Percentiles rank a stretch among this genome's conserved stretches.
Conservation (phyloP, 768 basidiomycete species). For the Boletus rufocinnamomeus region DNA sequence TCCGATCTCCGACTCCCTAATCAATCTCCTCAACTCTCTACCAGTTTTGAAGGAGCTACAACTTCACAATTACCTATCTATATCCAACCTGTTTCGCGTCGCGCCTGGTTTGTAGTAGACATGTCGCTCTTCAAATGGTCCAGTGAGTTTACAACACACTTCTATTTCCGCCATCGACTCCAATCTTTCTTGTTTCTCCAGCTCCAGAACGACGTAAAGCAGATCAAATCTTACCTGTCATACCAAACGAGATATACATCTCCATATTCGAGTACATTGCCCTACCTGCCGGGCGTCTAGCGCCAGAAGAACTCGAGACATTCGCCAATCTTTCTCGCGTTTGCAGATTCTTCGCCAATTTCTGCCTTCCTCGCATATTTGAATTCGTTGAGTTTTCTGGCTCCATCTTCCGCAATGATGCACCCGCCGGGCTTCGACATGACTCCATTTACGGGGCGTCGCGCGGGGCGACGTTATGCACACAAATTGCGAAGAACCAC, state of each 20-base stretch:
- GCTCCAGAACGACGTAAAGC: conserved; percentile 29
- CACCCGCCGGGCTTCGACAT: background rate
- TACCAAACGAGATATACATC: conserved; percentile 49
- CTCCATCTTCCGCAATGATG: conserved; percentile 18
- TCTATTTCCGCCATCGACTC: background rate
- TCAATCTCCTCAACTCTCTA: too few relatives aligned
- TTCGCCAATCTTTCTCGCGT: conserved; percentile 38
- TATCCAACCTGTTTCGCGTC: background rate
- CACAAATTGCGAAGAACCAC: background rate
- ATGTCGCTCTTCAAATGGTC: conserved; percentile 15
- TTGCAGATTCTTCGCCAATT: conserved; percentile 45
- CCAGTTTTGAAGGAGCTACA: too few relatives aligned
- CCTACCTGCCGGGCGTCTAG: conserved; percentile 8
- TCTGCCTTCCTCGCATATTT: conserved; percentile 44
- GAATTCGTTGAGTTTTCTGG: conserved; percentile 30
- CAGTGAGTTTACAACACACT: background rate
- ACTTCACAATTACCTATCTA: too few relatives aligned
- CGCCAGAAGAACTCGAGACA: conserved; percentile 7
- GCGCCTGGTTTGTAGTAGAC: background rate
- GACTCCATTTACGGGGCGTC: background rate
- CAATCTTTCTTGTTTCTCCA: conserved; percentile 7
- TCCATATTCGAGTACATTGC: conserved; percentile 41
- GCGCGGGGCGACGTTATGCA: background rate
- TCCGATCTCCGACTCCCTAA: too few relatives aligned
- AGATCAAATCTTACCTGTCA: conserved; percentile 22